Conservation (phyloP, 371 early-diverging fungal species). For the Catenaria anguillulae region DNA sequence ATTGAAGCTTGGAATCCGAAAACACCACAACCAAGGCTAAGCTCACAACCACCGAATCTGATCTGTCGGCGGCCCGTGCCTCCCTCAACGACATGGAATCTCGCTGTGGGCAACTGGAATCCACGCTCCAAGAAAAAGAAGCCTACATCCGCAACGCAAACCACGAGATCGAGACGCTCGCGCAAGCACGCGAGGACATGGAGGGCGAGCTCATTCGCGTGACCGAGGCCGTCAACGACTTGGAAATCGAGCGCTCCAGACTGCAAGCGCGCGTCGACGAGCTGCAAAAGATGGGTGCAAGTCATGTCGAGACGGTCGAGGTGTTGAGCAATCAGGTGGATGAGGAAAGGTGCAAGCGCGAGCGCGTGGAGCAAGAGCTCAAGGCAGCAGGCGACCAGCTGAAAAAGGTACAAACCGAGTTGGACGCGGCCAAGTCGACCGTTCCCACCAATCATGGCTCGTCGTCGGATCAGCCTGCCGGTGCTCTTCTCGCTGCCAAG, state of each 20-base stretch:
- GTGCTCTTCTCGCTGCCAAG: neutral
- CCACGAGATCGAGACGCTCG: neutral
- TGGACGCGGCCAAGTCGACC: no score
- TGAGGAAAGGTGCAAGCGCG: neutral
- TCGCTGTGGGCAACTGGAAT: neutral
- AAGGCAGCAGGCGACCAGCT: neutral
- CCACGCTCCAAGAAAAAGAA: neutral
- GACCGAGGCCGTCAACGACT: neutral
- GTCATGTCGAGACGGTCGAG: neutral
- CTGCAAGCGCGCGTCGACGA: neutral
- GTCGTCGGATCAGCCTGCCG: neutral
- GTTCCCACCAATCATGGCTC: neutral
- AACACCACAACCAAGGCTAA: no score
- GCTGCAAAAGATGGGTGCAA: neutral
- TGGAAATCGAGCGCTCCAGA: neutral
- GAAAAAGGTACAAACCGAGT: neutral
- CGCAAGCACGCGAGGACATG: neutral
- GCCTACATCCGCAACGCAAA: neutral
- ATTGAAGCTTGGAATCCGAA: no score
- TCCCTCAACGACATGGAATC: neutral
- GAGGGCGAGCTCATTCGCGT: neutral
- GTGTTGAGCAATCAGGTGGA: neutral
- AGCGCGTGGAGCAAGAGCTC: neutral
- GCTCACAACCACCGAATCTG: no score
- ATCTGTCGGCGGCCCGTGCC: no score